Conservation (phyloP, 306 rosid species). For the Comarum palustre region DNA sequence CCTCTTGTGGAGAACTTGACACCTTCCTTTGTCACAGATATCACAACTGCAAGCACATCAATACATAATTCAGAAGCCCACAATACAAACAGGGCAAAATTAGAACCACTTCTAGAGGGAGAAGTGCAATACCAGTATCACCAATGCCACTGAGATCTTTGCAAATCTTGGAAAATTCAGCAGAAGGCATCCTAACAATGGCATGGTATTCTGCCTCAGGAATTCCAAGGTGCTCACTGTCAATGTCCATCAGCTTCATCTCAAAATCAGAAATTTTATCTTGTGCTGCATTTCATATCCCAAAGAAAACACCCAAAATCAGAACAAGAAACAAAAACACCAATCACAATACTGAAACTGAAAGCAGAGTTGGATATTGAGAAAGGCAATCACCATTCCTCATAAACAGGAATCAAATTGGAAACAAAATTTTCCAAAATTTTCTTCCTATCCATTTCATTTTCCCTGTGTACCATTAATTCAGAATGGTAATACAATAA, state of each 20-base stretch:
- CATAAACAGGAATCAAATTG: background rate
- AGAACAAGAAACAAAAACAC: conserved; percentile 5
- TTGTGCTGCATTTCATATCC: conserved; percentile 36
- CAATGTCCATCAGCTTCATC: conserved; percentile 98
- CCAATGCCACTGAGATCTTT: conserved; percentile 91
- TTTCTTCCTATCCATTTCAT: background rate
- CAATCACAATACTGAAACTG: background rate
- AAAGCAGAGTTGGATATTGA: background rate
- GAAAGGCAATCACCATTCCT: background rate
- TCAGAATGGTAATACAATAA: background rate
- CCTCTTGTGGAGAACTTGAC: conserved; percentile 94
- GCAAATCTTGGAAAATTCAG: conserved; percentile 89
- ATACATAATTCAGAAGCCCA: background rate
- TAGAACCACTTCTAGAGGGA: background rate
- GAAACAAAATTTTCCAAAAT: background rate
- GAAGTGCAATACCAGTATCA: conserved; percentile 64
- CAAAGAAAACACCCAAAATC: background rate
- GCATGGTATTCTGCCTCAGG: conserved; percentile 96
- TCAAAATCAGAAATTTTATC: conserved; percentile 91
- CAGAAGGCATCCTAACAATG: conserved; percentile 83
- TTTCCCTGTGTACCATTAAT: background rate
- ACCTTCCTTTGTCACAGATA: conserved; percentile 88
- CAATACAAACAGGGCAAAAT: background rate
- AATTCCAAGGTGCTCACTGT: conserved; percentile 92
- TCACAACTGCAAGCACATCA: conserved; percentile 59